Percentiles rank a stretch among this genome's conserved stretches.
Conservation (phyloP, 2,329 filamentous ascomycete genomes). For the Colletotrichum cereale region DNA sequence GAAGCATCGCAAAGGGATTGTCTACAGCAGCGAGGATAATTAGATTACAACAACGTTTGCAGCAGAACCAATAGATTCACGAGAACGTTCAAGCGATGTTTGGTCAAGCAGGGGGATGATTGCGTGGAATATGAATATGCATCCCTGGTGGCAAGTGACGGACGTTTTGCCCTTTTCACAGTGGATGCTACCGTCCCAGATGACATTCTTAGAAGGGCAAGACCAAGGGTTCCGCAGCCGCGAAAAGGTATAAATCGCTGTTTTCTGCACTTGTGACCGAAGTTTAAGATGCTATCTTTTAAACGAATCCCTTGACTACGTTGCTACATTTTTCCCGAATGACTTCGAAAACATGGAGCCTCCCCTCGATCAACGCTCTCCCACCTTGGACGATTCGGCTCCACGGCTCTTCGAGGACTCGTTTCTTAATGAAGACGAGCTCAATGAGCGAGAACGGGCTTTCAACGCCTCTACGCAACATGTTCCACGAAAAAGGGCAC, state of each 20-base stretch:
- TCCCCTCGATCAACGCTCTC: not conserved
- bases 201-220: not conserved
- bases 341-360: slow-evolving; percentile 1
- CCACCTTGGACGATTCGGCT: not conserved
- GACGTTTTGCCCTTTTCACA: not conserved
- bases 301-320: not conserved
- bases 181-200: not conserved
- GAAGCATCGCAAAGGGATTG: not conserved
- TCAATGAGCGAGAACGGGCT: not conserved
- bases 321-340: not conserved
- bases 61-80: not conserved
- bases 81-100: not conserved
- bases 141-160: not conserved
- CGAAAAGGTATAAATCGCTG: not conserved
- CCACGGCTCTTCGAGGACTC: not conserved
- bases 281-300: not conserved
- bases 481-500: not conserved
- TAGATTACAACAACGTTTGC: no score
- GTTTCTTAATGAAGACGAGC: not conserved
- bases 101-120: not conserved
- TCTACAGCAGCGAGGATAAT: not conserved
- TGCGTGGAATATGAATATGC: not conserved
- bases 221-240: not conserved
- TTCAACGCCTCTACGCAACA: not conserved
- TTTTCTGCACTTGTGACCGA: not conserved